Evolutionary conservation across 2,329 filamentous ascomycete species (phyloP).

Genomic region (Fusarium praegraminearum): DNA sequence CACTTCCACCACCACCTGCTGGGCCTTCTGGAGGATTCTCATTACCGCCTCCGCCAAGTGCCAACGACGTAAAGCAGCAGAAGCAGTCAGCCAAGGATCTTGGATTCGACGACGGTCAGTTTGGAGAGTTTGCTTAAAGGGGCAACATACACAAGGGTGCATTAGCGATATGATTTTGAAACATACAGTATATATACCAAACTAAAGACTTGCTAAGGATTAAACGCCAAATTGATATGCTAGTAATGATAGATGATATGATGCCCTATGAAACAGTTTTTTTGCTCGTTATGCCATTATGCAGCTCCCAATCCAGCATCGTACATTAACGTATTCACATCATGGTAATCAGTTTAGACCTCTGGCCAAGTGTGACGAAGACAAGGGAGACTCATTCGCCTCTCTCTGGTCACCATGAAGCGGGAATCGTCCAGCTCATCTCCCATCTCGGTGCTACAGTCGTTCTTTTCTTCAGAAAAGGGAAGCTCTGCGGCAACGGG

Average conservation of each 20-base stretch:
- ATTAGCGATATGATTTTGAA: constrained; percentile 40
- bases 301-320: too few relatives aligned
- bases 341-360: constrained; percentile 4
- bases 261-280: not conserved
- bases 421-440: constrained; percentile 6
- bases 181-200: constrained; percentile 27
- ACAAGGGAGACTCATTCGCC: constrained; percentile 49
- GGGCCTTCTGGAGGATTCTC: constrained; percentile 60
- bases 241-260: constrained; percentile 30
- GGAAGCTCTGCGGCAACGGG: not conserved
- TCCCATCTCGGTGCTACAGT: constrained; percentile 4
- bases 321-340: not conserved
- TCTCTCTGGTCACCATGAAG: constrained; percentile 22
- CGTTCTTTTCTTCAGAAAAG: constrained; percentile 7
- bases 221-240: constrained; percentile 22
- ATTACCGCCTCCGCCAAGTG: constrained; percentile 76
- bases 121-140: constrained; percentile 80
- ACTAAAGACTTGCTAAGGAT: constrained; percentile 9
- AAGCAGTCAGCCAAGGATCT: constrained; percentile 71
- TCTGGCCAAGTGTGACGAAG: constrained; percentile 46
- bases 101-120: constrained; percentile 89
- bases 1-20: constrained; percentile 77
- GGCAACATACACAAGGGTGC: constrained; percentile 13
- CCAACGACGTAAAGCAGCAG: constrained; percentile 69
- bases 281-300: not conserved